Percentiles rank a stretch among this genome's conserved stretches.
Conservation (phyloP, 1,139 yeast species). For the Pneumocystis oryctolagi region DNA sequence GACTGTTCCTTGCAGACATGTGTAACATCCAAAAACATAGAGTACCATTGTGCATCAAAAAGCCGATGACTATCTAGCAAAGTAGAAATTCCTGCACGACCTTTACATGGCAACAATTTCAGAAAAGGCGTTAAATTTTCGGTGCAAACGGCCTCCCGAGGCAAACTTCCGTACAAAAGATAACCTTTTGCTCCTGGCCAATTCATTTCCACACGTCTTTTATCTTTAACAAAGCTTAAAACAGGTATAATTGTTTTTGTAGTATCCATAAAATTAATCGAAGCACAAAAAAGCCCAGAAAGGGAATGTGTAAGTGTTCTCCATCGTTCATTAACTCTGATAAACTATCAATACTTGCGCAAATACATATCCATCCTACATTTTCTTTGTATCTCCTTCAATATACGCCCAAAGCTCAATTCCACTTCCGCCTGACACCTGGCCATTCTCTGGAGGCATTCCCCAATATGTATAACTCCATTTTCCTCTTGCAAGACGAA, state of each 20-base stretch:
- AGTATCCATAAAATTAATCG: conserved; percentile 73
- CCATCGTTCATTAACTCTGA: conserved; percentile 50
- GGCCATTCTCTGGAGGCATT: conserved; percentile 55
- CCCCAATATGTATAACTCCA: conserved; percentile 94
- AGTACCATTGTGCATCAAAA: conserved; percentile 91
- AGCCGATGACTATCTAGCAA: conserved; percentile 85
- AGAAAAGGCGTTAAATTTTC: conserved; percentile 91
- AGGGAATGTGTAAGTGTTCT: conserved; percentile 52
- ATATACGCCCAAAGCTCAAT: conserved; percentile 84
- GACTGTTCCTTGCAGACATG: conserved; percentile 35
- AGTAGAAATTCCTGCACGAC: conserved; percentile 77
- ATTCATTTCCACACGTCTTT: conserved; percentile 1
- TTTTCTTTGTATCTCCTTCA: conserved; percentile 42
- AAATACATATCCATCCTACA: conserved; percentile 13
- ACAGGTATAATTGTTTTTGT: conserved; percentile 63
- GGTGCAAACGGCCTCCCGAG: conserved; percentile 93
- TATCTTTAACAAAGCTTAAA: conserved; percentile 27
- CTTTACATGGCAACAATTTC: conserved; percentile 80
- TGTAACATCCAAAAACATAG: conserved; percentile 73
- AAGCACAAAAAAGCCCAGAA: conserved; percentile 91
- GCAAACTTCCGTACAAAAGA: conserved; percentile 69
- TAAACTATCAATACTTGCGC: neutral
- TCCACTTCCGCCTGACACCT: conserved; percentile 78
- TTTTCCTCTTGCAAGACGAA: conserved; percentile 86
- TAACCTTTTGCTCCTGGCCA: conserved; percentile 29